Conservation (phyloP, 2,329 filamentous ascomycete species). For the Akanthomyces muscarius region DNA sequence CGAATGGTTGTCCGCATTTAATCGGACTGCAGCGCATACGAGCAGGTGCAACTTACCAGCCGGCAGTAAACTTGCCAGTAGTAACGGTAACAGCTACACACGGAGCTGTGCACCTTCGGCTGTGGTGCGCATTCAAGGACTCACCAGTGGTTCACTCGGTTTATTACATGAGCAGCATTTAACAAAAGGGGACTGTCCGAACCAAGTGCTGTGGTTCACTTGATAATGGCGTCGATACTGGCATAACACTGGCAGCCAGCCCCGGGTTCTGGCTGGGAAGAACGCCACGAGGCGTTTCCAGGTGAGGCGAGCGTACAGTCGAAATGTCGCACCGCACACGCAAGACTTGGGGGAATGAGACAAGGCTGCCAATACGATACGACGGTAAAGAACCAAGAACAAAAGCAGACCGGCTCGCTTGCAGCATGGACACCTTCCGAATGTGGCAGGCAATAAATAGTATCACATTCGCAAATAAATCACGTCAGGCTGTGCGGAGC, state of each 20-base stretch:
- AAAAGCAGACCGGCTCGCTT: neutral
- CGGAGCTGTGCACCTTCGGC: neutral
- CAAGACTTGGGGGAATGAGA: neutral
- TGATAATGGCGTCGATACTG: constrained; percentile 12
- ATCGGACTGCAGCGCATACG: constrained; percentile 5
- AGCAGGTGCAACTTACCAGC: constrained; percentile 1
- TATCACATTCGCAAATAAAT: neutral
- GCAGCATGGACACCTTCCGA: neutral
- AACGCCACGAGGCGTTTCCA: constrained; percentile 13
- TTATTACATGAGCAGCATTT: neutral
- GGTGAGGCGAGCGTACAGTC: constrained; percentile 10
- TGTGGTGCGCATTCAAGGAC: neutral
- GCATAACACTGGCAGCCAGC: neutral
- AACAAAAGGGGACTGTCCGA: neutral
- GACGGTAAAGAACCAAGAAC: neutral
- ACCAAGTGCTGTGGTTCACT: neutral
- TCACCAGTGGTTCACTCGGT: neutral
- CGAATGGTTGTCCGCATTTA: constrained; percentile 2
- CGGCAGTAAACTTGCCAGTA: neutral
- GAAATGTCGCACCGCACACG: neutral
- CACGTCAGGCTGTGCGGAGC: neutral
- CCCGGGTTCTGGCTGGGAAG: neutral
- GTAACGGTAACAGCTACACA: neutral
- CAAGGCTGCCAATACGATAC: neutral
- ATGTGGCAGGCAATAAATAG: constrained; percentile 2